A percentile compares a stretch with the other conserved stretches of the same genome.
Evolutionary conservation across 768 basidiomycete species (phyloP).

Genomic region (Pisolithus albus): DNA sequence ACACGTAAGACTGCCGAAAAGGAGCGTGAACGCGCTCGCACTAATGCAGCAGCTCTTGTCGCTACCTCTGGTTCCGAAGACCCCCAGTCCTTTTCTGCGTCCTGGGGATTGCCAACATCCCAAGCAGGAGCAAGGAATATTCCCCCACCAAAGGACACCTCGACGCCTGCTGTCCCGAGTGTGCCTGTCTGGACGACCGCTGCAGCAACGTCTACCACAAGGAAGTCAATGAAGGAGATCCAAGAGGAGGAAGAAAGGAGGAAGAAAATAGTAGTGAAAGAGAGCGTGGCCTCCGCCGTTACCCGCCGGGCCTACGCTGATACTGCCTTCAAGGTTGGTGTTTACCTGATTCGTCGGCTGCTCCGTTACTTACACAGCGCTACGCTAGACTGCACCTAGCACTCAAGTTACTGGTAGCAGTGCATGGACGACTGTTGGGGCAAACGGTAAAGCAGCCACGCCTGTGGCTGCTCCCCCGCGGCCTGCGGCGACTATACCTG

Average conservation of each 20-base stretch:
- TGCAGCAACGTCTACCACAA: constrained; percentile 45
- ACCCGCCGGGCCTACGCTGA: constrained; percentile 75
- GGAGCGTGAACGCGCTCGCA: constrained; percentile 60
- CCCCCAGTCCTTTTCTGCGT: constrained; percentile 54
- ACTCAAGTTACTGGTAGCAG: constrained; percentile 38
- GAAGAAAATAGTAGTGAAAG: constrained; percentile 61
- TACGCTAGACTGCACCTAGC: constrained; percentile 27
- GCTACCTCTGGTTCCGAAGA: constrained; percentile 43
- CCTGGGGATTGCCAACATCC: constrained; percentile 87
- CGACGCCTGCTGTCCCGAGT: constrained; percentile 26
- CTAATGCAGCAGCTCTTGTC: constrained; percentile 25
- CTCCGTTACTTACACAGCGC: constrained; percentile 4
- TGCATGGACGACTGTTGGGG: constrained; percentile 85
- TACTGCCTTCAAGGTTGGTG: constrained; percentile 60
- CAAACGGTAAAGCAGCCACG: constrained; percentile 53
- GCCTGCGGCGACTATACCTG: constrained; percentile 27
- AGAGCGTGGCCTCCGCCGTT: constrained; percentile 49
- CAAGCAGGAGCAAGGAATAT: constrained; percentile 53
- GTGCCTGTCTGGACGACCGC: constrained; percentile 70
- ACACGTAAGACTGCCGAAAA: constrained; percentile 68
- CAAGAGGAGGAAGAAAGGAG: constrained; percentile 93
- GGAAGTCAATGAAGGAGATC: constrained; percentile 98
- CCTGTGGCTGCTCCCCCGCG: constrained; percentile 28
- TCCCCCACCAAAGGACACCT: constrained; percentile 37
- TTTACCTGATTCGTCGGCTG: constrained; percentile 4